Conservation (phyloP, 768 basidiomycete genomes). For the Hypholoma fasciculare region DNA sequence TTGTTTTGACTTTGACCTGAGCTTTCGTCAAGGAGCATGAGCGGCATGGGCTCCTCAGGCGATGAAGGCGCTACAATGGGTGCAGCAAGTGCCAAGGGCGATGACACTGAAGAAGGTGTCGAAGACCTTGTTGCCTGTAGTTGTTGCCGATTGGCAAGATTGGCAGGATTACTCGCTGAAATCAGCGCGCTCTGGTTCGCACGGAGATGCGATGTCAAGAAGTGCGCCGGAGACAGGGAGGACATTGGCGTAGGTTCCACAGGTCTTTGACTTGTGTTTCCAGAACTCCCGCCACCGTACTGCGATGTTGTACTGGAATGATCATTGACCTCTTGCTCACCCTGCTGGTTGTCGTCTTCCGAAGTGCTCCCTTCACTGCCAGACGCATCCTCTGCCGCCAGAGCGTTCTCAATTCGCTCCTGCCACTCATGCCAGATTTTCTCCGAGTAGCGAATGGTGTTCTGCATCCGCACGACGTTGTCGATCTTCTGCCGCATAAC, state of each 20-base stretch:
- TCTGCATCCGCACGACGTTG: constrained; percentile 93
- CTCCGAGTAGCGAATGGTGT: constrained; percentile 95
- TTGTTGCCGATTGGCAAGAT: constrained; percentile 39
- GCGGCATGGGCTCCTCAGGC: constrained; percentile 60
- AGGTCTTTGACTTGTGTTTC: constrained; percentile 21
- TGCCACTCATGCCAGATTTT: constrained; percentile 98
- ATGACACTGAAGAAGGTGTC: constrained; percentile 86
- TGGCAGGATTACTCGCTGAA: constrained; percentile 27
- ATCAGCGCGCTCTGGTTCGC: constrained; percentile 25
- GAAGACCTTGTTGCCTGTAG: constrained; percentile 75
- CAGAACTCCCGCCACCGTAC: constrained; percentile 53
- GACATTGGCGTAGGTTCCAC: constrained; percentile 74
- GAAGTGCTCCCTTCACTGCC: constrained; percentile 53
- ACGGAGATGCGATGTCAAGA: constrained; percentile 29
- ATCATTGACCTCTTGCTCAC: constrained; percentile 39
- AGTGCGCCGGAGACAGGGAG: constrained; percentile 47
- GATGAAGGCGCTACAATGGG: constrained; percentile 75
- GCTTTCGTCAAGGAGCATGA: constrained; percentile 64
- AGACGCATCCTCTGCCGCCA: constrained; percentile 55
- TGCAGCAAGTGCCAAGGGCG: constrained; percentile 81
- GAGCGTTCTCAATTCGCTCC: constrained; percentile 72
- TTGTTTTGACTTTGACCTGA: constrained; percentile 14
- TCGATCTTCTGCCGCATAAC: constrained; percentile 93
- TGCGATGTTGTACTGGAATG: constrained; percentile 66
- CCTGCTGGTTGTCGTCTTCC: constrained; percentile 39